phyloP scores from a whole-genome alignment of 768 basidiomycete genomes.

The Rhodotorula babjevae region DNA sequence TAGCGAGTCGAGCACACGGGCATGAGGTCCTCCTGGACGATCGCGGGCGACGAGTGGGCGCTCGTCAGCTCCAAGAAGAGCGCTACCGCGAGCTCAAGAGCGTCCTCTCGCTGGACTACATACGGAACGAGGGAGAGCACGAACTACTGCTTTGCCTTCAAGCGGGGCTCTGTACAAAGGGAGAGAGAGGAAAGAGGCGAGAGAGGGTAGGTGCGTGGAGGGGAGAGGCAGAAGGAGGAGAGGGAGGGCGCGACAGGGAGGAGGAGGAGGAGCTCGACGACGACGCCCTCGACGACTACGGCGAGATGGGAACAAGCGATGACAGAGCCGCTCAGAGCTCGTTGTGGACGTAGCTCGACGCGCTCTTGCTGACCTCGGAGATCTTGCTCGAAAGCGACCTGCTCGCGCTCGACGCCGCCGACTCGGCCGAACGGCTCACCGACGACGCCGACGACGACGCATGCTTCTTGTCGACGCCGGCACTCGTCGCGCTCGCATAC shows the following conservation, averaged over 20 bases:
- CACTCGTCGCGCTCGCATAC: constrained; percentile 19
- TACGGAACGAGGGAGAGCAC: not conserved
- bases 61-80: no score
- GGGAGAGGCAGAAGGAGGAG: no score
- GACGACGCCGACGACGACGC: constrained; percentile 3
- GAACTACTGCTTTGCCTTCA: no score
- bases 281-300: not conserved
- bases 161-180: not conserved
- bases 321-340: constrained; percentile 15
- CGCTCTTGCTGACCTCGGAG: constrained; percentile 13
- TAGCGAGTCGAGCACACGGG: no score
- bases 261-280: not conserved
- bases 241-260: not conserved
- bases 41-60: no score
- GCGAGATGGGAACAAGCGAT: no score
- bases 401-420: not conserved
- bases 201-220: no score
- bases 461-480: constrained; percentile 7
- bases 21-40: no score
- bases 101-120: no score
- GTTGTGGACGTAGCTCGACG: constrained; percentile 7
- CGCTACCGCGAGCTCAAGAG: no score
- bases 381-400: not conserved
- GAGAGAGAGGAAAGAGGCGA: no score
- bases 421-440: not conserved